phyloP scores from a whole-genome alignment of 768 basidiomycete species.

The Daedaleopsis sinensis region DNA sequence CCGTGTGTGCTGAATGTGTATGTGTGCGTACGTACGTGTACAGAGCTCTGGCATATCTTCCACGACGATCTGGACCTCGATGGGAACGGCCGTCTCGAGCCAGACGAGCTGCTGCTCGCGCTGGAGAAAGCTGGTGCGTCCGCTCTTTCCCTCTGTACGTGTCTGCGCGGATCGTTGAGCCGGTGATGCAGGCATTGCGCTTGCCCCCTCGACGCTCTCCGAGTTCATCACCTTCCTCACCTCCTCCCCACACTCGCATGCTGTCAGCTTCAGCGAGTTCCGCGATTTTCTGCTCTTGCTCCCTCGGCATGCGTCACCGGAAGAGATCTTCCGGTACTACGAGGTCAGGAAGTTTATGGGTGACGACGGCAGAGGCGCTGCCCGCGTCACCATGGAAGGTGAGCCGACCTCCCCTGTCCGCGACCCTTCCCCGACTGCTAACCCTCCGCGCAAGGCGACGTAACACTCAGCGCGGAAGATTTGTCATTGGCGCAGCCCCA shows the following conservation, averaged over 20 bases:
- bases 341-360: slow-evolving; percentile 68
- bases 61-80: slow-evolving; percentile 90
- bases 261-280: slow-evolving; percentile 82
- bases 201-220: slow-evolving; percentile 67
- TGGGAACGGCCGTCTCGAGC: slow-evolving; percentile 81
- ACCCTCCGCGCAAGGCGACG: slow-evolving; percentile 58
- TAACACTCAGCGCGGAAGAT: slow-evolving; percentile 77
- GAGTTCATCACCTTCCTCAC: slow-evolving; percentile 86
- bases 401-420: slow-evolving; percentile 14
- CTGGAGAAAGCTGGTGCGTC: slow-evolving; percentile 70
- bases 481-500: slow-evolving; percentile 40
- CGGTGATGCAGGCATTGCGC: slow-evolving; percentile 60
- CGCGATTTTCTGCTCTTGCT: slow-evolving; percentile 87
- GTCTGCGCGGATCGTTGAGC: neutral
- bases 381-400: slow-evolving; percentile 92
- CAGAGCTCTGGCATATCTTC: slow-evolving; percentile 92
- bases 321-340: slow-evolving; percentile 88
- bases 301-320: slow-evolving; percentile 77
- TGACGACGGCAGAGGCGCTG: slow-evolving; percentile 77
- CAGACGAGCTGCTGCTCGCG: slow-evolving; percentile 60
- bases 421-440: neutral
- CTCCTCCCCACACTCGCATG: slow-evolving; percentile 66
- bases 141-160: neutral
- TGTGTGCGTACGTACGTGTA: neutral
- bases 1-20: neutral